Evolutionary conservation across 768 basidiomycete species (phyloP).

Genomic region (Agrocybe praecox): DNA sequence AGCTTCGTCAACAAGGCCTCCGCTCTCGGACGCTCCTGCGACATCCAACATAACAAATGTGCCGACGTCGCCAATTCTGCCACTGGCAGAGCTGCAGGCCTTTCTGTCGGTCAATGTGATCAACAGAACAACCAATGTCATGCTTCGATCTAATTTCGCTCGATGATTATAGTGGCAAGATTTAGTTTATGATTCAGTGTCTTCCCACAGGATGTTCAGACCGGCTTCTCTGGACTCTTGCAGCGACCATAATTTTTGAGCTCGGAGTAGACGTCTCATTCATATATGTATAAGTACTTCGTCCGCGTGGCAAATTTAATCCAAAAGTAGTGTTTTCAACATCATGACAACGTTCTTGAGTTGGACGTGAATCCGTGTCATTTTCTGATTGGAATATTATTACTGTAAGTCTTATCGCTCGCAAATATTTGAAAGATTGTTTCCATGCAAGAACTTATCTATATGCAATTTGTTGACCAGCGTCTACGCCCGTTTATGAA

Average conservation of each 20-base stretch:
- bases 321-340: constrained; percentile 21
- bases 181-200: constrained; percentile 3
- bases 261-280: constrained; percentile 16
- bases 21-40: constrained; percentile 60
- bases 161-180: background rate
- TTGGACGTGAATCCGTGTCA: background rate
- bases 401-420: background rate
- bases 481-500: too few relatives aligned
- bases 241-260: constrained; percentile 1
- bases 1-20: constrained; percentile 48
- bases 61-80: constrained; percentile 53
- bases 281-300: constrained; percentile 16
- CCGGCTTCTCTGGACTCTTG: constrained; percentile 14
- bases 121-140: constrained; percentile 35
- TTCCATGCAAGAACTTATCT: background rate
- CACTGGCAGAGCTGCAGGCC: constrained; percentile 32
- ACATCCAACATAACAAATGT: constrained; percentile 59
- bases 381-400: background rate
- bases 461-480: too few relatives aligned
- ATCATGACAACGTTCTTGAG: background rate
- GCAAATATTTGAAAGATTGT: background rate
- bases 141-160: constrained; percentile 19
- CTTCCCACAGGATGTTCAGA: constrained; percentile 10
- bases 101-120: constrained; percentile 42
- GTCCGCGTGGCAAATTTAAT: constrained; percentile 21